Percentiles rank a stretch among this genome's conserved stretches.
phyloP scores from a whole-genome alignment of 768 basidiomycete genomes.

The Agaricus sinodeliciosus region DNA sequence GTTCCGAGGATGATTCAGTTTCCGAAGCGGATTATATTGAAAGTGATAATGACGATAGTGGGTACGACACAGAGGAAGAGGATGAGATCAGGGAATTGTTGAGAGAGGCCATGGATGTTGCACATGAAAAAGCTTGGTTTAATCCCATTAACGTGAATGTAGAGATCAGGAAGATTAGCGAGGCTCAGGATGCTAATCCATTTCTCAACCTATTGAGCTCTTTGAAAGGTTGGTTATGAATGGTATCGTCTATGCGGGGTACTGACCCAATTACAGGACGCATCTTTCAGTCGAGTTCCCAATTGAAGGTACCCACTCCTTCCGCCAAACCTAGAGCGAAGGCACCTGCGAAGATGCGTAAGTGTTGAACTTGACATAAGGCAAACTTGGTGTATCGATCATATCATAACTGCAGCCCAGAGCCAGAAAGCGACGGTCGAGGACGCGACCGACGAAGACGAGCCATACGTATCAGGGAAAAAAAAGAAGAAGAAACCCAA shows the following conservation, averaged over 20 bases:
- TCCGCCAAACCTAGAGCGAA: slow-evolving; percentile 19
- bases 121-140: slow-evolving; percentile 53
- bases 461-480: slow-evolving; percentile 17
- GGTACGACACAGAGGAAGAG: slow-evolving; percentile 61
- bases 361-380: not conserved
- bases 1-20: slow-evolving; percentile 29
- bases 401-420: slow-evolving; percentile 15
- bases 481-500: slow-evolving; percentile 77
- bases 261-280: slow-evolving; percentile 39
- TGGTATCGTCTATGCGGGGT: not conserved
- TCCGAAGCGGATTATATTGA: slow-evolving; percentile 31
- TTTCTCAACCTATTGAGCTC: slow-evolving; percentile 74
- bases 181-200: slow-evolving; percentile 62
- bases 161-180: slow-evolving; percentile 33
- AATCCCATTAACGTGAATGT: slow-evolving; percentile 32
- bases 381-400: not conserved
- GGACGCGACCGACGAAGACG: slow-evolving; percentile 72
- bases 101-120: slow-evolving; percentile 69
- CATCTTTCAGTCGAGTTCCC: slow-evolving; percentile 45
- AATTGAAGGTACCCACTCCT: slow-evolving; percentile 25
- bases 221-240: slow-evolving; percentile 47
- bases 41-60: slow-evolving; percentile 29
- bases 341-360: slow-evolving; percentile 18
- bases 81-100: slow-evolving; percentile 55
- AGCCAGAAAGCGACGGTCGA: slow-evolving; percentile 53